phyloP scores from a whole-genome alignment of 108 stramenopile genomes.

The Epithemia pelagica region DNA sequence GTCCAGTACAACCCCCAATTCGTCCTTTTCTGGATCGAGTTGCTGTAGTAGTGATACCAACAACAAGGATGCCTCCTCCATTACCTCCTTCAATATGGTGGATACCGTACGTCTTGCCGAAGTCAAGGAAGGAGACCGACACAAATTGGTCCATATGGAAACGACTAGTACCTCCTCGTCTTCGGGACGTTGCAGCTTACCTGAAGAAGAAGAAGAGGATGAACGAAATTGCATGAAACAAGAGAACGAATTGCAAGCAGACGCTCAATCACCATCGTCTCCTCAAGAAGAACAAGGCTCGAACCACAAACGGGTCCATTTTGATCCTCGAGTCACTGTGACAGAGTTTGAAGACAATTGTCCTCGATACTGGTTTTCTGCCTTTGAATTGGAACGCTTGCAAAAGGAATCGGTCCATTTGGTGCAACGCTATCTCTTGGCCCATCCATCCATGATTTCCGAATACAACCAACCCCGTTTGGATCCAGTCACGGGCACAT shows the following conservation, averaged over 20 bases:
- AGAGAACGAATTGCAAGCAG: no score
- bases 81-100: neutral
- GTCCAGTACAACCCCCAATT: slow-evolving; percentile 1
- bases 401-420: slow-evolving; percentile 50
- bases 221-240: no score
- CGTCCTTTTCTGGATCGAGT: neutral
- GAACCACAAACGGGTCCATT: slow-evolving; percentile 12
- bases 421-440: slow-evolving; percentile 31
- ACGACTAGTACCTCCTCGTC: slow-evolving; percentile 1
- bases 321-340: slow-evolving; percentile 41
- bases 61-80: neutral
- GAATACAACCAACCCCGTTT: slow-evolving; percentile 24
- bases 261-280: no score
- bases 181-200: neutral
- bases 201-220: neutral
- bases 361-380: slow-evolving; percentile 49
- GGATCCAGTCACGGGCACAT: slow-evolving; percentile 23
- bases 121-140: neutral
- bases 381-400: slow-evolving; percentile 45
- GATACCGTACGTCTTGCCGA: neutral
- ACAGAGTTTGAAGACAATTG: slow-evolving; percentile 30
- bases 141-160: neutral
- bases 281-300: no score
- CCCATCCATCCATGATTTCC: slow-evolving; percentile 31
- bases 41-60: neutral